Percentiles rank a stretch among this genome's conserved stretches.
Evolutionary conservation across 495 filamentous ascomycete genomes (phyloP).

Genomic region (Penicillium canescens): DNA sequence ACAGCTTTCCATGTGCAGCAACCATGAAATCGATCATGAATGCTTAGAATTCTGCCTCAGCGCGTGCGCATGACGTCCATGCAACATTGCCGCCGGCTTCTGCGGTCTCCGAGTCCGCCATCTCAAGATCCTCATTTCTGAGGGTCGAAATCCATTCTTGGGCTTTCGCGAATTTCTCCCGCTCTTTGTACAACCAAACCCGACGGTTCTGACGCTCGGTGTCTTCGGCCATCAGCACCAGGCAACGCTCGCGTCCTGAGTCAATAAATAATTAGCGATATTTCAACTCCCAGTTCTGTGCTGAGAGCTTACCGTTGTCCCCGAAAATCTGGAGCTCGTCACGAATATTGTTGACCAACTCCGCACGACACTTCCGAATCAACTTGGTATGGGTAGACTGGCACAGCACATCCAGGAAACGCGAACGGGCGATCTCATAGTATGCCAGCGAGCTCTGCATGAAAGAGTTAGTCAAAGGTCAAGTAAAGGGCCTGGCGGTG

Average conservation of each 20-base stretch:
- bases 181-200: conserved; percentile 36
- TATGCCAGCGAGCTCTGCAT: conserved; percentile 46
- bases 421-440: conserved; percentile 51
- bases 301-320: conserved; percentile 33
- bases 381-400: conserved; percentile 48
- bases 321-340: conserved; percentile 33
- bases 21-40: too few species aligned
- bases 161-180: conserved; percentile 45
- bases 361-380: conserved; percentile 40
- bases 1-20: too few species aligned
- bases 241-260: conserved; percentile 18
- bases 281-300: background rate
- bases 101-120: background rate
- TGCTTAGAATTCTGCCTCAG: too few species aligned
- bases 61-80: too few species aligned
- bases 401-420: conserved; percentile 52
- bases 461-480: background rate
- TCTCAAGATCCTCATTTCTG: conserved; percentile 20
- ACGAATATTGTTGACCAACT: conserved; percentile 37
- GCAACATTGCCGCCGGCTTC: too few species aligned
- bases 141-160: conserved; percentile 36
- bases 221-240: conserved; percentile 48
- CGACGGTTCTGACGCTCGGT: conserved; percentile 43
- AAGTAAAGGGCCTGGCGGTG: background rate
- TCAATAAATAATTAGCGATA: background rate